Percentiles rank a stretch among this genome's conserved stretches.
Conservation (phyloP, 108 stramenopile genomes). For the Fragilariopsis cylindrus region DNA sequence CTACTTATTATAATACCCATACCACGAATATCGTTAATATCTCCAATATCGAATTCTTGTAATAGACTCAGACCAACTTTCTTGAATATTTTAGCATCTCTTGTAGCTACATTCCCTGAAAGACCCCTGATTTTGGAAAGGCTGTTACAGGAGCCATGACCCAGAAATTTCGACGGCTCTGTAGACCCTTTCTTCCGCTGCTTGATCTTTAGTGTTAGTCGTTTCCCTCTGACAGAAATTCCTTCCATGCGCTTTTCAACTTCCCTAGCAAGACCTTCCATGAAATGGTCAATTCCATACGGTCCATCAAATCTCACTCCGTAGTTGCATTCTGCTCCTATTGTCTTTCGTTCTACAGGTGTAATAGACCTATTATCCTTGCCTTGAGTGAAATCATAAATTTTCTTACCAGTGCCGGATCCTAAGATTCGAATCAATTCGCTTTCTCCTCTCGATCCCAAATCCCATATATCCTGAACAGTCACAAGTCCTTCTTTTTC, state of each 20-base stretch:
- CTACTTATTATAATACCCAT: slow-evolving; percentile 83
- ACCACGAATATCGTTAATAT: slow-evolving; percentile 71
- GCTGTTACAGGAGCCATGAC: slow-evolving; percentile 87
- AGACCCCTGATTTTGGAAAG: slow-evolving; percentile 62
- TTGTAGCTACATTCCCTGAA: slow-evolving; percentile 37
- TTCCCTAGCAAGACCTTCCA: slow-evolving; percentile 80
- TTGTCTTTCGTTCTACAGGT: slow-evolving; percentile 78
- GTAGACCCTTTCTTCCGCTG: slow-evolving; percentile 73
- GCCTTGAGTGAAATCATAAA: slow-evolving; percentile 76
- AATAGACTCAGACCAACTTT: slow-evolving; percentile 57
- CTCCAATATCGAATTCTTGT: slow-evolving; percentile 51
- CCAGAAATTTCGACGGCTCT: slow-evolving; percentile 70
- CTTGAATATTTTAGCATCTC: slow-evolving; percentile 55
- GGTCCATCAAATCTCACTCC: slow-evolving; percentile 90
- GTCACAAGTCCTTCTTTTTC: slow-evolving; percentile 46
- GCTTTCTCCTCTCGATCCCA: slow-evolving; percentile 53
- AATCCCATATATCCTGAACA: slow-evolving; percentile 85
- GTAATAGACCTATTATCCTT: slow-evolving; percentile 82
- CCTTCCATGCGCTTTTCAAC: slow-evolving; percentile 73
- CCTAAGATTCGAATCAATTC: slow-evolving; percentile 71
- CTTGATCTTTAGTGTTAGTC: slow-evolving; percentile 88
- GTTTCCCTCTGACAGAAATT: slow-evolving; percentile 60
- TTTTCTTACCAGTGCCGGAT: slow-evolving; percentile 61
- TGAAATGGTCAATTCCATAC: slow-evolving; percentile 79
- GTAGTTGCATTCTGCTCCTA: slow-evolving; percentile 96